Evolutionary conservation across 805 yeast genomes (phyloP), one percentile per base, ranked within the genome.

Genomic region (Myxozyma neotropica): DNA sequence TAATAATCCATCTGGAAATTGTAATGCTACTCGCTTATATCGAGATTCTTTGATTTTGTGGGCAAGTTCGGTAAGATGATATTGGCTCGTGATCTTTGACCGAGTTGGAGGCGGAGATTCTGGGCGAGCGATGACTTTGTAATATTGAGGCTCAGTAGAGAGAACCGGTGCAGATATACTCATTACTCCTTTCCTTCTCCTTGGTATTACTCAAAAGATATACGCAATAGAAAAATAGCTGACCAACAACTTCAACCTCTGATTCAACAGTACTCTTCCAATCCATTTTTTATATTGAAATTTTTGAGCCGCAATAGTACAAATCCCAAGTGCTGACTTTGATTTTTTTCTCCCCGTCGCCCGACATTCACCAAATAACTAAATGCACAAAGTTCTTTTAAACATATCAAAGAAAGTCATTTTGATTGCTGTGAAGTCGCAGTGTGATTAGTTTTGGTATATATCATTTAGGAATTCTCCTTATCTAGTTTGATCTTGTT

Each of bases 1-100:
- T 1, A 94, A 82, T 38, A 92, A 74, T 4, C 75, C 60, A 71
- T 95, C 99, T 0, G 98, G 98, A 65, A 94, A 93, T 73, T 94
- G 99, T 33, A 94, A 75, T 0, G 98, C 91, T 1, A 92, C 80
- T 26, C 63, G 52, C 13, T 15, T 40, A 36, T 64, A 80, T 77
- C 46, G 72, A 61, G 67, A 29, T 50, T 57, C 2, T 52, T 48
- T 3, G 74, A 68, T 40, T 15, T 12, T 17, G 17, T 17, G 8
- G 70, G 73, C 43, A 36, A 57, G 39, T 12, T 43, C 53, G 4
- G 21, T 8, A 10, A 62, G 45, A 31, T 52, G 39, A 39, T 62
- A 75, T 70, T 89, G 91, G 67, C 85, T 84, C 0, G 80, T 73
- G 10, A 66, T 68, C 8, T 90, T 68, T 69, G 38, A 44, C 46